Conservation (phyloP, 225 moss, liverwort and hornwort genomes). For the Straminergon stramineum region DNA sequence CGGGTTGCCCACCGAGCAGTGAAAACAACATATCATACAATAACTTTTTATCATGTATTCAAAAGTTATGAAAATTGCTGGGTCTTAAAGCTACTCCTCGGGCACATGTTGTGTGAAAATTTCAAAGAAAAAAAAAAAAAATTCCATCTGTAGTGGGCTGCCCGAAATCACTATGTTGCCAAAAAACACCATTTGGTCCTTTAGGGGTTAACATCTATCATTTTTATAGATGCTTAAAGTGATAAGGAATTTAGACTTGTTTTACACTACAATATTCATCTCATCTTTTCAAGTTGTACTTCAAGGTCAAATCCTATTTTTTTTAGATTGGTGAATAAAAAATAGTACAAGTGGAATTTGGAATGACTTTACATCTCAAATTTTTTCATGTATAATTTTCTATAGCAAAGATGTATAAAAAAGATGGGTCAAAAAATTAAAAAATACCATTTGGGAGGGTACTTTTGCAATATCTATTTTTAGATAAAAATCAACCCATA, state of each 20-base stretch:
- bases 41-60: too few species aligned
- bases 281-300: rapidly evolving
- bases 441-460: background rate
- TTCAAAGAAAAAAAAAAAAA: too few species aligned
- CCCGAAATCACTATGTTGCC: too few species aligned
- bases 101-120: too few species aligned
- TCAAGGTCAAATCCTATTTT: background rate
- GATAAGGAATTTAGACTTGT: background rate
- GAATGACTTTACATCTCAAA: background rate
- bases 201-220: too few species aligned
- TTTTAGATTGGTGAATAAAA: background rate
- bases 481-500: rapidly evolving
- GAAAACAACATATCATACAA: too few species aligned
- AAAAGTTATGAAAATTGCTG: too few species aligned
- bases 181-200: too few species aligned
- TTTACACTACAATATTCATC: background rate
- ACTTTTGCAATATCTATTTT: background rate
- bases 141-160: too few species aligned
- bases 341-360: rapidly evolving
- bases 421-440: background rate
- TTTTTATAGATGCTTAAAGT: too few species aligned
- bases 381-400: background rate
- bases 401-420: background rate
- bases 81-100: too few species aligned
- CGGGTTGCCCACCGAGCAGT: too few species aligned